Evolutionary conservation across 2,329 filamentous ascomycete species (phyloP), one percentile per base, ranked within the genome.

Genomic region (Stromatinia cepivora): DNA sequence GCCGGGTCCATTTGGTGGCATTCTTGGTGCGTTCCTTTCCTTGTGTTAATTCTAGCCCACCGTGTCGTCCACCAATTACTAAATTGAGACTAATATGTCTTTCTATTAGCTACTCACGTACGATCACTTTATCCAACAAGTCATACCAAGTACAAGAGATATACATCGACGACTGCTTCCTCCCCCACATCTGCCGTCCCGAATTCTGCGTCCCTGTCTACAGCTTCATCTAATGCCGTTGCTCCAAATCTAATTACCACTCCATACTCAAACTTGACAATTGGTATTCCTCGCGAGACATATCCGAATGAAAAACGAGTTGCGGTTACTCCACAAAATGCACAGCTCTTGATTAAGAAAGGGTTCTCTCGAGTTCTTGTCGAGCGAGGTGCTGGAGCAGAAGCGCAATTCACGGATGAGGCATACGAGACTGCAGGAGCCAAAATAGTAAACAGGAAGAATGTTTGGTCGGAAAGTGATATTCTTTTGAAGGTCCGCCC

Each of bases 401-500:
- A 88, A 72, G 92, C 93, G 54, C 90, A 93, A 70, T 93, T 96
- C 75, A 86, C 86, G 3, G 92, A 96, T 72, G 84, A 88, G 52
- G 92, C 89, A 46, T 97, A 96, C 76, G 86, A 89, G 75, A 85
- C 88, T 72, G 92, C 92, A 2, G 93, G 93, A 15, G 93, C 92
- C 7, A 92, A 88, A 20, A 81, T 96, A 4, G 91, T 92, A 56
- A 89, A 92, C 72, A 83, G 84, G 46, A 83, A 85, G 45, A 83
- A 82, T n/a, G 84, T 96, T 72, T 97, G 92, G 89, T 84, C 86
- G 8, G 84, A 88, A 67, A 88, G 90, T 71, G 88, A 97, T 77
- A 92, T 97, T 73, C 82, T 97, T 15, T 84, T 97, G 74, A 97
- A 97, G 79, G 92, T 97, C 67, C 88, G 93, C 54, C 87, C 89